Evolutionary conservation across 2,329 filamentous ascomycete species (phyloP), one percentile per base, ranked within the genome.

Genomic region (Macrophomina phaseolina): DNA sequence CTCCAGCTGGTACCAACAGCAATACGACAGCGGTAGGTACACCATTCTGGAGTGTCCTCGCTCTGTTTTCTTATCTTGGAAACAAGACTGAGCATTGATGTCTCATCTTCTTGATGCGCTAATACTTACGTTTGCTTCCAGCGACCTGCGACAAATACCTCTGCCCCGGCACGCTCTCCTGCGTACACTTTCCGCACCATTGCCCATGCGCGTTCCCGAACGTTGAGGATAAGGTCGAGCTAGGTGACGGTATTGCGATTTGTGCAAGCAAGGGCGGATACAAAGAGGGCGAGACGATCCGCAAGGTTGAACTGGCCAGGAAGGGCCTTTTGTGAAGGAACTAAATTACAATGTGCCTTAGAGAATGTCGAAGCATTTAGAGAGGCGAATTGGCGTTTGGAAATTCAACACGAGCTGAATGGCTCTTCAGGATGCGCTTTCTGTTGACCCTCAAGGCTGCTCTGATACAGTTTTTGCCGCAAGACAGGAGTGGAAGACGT

Each of bases 111-210:
- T 28, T 23, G 7, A n/a, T 28, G 45, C 14, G 32, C 42, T 64
- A 46, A 36, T 9, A 38, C 58, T 36, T 51, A 38, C 36, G 1
- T 48, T 45, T 34, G 16, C 18, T 49, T 40, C 48, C 18, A 92
- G 92, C 93, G n/a, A 85, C 89, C 73, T 99, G 95, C 84, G 88
- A 92, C 74, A 94, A 94, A 72, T 99, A 97, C 78, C 89, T 99
- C 65, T 99, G 95, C 77, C 94, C 95, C 2, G 92, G 93, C 70
- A 98, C 95, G 0, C 87, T 99, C 68, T 91, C 94, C 42, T 99
- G 95, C 82, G 95, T 99, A 6, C 90, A 96, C 77, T 95, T 97
- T 81, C 94, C 95, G 1, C 94, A 98, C 78, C 95, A 99, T 81
- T 99, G 95, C 80, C 95, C 95, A 34, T 99, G 95, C 81, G 85